Conservation (phyloP, 306 rosid genomes). For the Abrus pulchellus region DNA sequence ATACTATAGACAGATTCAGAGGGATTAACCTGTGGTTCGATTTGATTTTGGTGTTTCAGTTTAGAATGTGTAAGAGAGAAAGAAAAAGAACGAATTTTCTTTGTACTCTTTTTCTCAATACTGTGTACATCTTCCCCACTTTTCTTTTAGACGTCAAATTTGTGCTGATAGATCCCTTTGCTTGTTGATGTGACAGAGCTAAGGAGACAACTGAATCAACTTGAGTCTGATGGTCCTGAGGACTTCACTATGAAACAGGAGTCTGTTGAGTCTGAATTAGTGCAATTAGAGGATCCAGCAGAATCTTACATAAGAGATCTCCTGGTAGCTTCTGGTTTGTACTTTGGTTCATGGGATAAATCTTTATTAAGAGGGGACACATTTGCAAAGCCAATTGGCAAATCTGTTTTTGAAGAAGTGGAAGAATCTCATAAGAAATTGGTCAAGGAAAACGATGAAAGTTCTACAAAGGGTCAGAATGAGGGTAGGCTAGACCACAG, state of each 20-base stretch:
- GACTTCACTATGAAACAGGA: slow-evolving; percentile 56
- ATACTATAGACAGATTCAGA: slow-evolving; percentile 11
- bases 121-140: neutral
- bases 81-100: slow-evolving; percentile 12
- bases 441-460: slow-evolving; percentile 50
- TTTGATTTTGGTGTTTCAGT: slow-evolving; percentile 21
- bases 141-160: slow-evolving; percentile 28
- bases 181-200: slow-evolving; percentile 65
- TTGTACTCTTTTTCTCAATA: neutral
- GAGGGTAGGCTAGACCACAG: slow-evolving; percentile 63
- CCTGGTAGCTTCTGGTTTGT: slow-evolving; percentile 88
- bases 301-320: slow-evolving; percentile 88
- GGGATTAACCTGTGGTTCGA: slow-evolving; percentile 28
- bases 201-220: slow-evolving; percentile 85
- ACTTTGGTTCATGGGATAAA: slow-evolving; percentile 79
- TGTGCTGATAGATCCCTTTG: slow-evolving; percentile 42
- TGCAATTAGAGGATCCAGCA: slow-evolving; percentile 72
- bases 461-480: slow-evolving; percentile 55
- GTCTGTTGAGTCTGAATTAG: slow-evolving; percentile 59
- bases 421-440: slow-evolving; percentile 72
- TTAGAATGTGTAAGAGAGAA: slow-evolving; percentile 3
- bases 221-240: slow-evolving; percentile 67
- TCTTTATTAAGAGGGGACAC: slow-evolving; percentile 70
- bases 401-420: slow-evolving; percentile 80
- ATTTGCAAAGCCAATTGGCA: slow-evolving; percentile 73